phyloP scores from a whole-genome alignment of 495 filamentous ascomycete genomes.

The Copromyces sp. region DNA sequence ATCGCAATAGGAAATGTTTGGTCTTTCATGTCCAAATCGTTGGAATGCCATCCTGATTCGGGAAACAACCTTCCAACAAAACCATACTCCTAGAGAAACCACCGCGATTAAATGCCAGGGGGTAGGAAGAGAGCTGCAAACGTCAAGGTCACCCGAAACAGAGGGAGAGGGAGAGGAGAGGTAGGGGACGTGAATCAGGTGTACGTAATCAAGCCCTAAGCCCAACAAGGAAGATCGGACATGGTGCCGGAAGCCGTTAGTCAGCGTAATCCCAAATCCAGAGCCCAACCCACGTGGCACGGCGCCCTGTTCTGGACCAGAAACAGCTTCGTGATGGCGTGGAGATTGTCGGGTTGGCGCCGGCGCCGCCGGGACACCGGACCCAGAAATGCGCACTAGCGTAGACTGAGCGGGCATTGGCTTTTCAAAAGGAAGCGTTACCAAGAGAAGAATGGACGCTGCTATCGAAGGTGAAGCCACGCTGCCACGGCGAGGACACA shows the following conservation, averaged over 20 bases:
- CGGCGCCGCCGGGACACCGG: neutral
- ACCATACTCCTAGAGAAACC: neutral
- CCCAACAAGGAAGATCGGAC: neutral
- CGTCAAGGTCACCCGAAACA: neutral
- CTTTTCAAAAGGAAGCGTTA: neutral
- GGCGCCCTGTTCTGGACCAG: neutral
- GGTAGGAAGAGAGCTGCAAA: neutral
- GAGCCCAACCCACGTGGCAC: neutral
- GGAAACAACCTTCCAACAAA: neutral
- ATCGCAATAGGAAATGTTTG: neutral
- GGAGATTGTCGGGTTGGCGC: neutral
- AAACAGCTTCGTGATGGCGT: neutral
- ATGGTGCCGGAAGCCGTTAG: neutral
- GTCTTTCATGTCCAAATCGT: neutral
- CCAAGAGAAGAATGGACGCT: neutral
- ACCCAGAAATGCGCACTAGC: neutral
- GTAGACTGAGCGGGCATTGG: neutral
- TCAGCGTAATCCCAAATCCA: neutral
- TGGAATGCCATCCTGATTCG: neutral
- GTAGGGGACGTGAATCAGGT: neutral
- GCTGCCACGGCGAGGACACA: neutral
- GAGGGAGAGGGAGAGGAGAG: neutral
- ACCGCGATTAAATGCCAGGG: neutral
- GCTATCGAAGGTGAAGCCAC: neutral
- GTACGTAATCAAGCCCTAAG: neutral